Conservation (phyloP, 257 asterid genomes). For the Penstemon newberryi region DNA sequence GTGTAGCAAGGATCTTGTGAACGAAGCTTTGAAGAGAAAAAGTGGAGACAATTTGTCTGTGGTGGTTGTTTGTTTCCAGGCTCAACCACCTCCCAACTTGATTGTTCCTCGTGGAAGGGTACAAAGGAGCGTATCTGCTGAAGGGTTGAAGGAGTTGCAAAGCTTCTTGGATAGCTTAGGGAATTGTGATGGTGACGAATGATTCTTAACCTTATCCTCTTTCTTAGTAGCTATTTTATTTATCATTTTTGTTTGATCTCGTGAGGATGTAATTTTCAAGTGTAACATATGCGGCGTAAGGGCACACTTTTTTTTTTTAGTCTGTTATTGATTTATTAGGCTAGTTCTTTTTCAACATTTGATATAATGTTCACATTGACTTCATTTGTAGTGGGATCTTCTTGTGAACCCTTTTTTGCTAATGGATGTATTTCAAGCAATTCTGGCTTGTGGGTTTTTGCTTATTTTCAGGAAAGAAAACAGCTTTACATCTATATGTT, state of each 20-base stretch:
- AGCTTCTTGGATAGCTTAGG: slow-evolving; percentile 72
- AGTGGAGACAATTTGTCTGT: slow-evolving; percentile 85
- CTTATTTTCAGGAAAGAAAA: no score
- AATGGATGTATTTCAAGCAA: no score
- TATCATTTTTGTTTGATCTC: slow-evolving; percentile 34
- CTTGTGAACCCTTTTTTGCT: no score
- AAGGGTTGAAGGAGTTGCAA: slow-evolving; percentile 87
- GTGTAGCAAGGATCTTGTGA: slow-evolving; percentile 84
- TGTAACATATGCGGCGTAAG: slow-evolving; percentile 82
- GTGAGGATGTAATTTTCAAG: slow-evolving; percentile 55
- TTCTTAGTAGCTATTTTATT: slow-evolving; percentile 9
- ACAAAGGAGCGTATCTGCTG: slow-evolving; percentile 88
- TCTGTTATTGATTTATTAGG: no score
- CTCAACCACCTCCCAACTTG: slow-evolving; percentile 73
- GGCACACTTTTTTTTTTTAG: no score
- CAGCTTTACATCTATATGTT: no score
- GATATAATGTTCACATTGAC: no score
- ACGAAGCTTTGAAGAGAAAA: slow-evolving; percentile 87
- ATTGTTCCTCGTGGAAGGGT: slow-evolving; percentile 76
- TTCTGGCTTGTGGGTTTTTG: no score
- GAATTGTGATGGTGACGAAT: slow-evolving; percentile 43
- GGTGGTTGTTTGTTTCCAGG: slow-evolving; percentile 83
- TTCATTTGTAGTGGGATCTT: no score
- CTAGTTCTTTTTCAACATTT: no score
- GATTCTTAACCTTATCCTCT: slow-evolving; percentile 9